Conservation (phyloP, 352 stramenopile genomes). For the Globisporangium splendens region DNA sequence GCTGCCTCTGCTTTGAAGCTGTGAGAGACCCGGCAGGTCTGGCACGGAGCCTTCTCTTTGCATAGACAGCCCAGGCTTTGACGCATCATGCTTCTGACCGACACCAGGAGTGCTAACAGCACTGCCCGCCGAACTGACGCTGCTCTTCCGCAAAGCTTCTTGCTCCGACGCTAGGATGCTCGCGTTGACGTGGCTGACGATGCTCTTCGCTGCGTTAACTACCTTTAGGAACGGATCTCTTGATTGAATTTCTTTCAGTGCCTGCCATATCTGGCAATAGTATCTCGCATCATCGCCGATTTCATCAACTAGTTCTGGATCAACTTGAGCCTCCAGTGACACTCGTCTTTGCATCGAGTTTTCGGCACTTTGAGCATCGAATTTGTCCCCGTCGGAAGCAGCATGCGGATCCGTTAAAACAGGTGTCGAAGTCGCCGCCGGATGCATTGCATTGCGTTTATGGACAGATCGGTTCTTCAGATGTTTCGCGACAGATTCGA, state of each 20-base stretch:
- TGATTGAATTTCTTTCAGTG: slow-evolving; percentile 81
- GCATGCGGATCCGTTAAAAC: not conserved
- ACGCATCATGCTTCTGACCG: slow-evolving; percentile 7
- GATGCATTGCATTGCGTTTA: slow-evolving; percentile 8
- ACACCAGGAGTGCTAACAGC: not conserved
- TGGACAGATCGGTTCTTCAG: slow-evolving; percentile 53
- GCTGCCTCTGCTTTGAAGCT: slow-evolving; percentile 11
- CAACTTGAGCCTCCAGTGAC: slow-evolving; percentile 33
- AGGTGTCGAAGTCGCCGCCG: not conserved
- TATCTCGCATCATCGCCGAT: slow-evolving; percentile 68
- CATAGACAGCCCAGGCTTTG: slow-evolving; percentile 19
- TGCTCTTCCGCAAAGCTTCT: slow-evolving; percentile 28
- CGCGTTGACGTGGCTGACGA: slow-evolving; percentile 64
- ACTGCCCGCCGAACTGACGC: slow-evolving; percentile 10
- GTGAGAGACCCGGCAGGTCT: slow-evolving; percentile 16
- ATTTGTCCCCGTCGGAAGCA: not conserved
- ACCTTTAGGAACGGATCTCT: slow-evolving; percentile 85
- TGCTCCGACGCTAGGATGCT: slow-evolving; percentile 54
- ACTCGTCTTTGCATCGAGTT: slow-evolving; percentile 1
- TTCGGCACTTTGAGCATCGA: not conserved
- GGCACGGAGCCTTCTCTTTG: slow-evolving; percentile 39
- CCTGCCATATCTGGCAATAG: slow-evolving; percentile 85
- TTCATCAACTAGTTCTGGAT: slow-evolving; percentile 34
- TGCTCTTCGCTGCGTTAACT: slow-evolving; percentile 50
- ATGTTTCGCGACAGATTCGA: slow-evolving; percentile 82